Evolutionary conservation across 2,329 filamentous ascomycete species (phyloP).

Genomic region (Fusarium buharicum): DNA sequence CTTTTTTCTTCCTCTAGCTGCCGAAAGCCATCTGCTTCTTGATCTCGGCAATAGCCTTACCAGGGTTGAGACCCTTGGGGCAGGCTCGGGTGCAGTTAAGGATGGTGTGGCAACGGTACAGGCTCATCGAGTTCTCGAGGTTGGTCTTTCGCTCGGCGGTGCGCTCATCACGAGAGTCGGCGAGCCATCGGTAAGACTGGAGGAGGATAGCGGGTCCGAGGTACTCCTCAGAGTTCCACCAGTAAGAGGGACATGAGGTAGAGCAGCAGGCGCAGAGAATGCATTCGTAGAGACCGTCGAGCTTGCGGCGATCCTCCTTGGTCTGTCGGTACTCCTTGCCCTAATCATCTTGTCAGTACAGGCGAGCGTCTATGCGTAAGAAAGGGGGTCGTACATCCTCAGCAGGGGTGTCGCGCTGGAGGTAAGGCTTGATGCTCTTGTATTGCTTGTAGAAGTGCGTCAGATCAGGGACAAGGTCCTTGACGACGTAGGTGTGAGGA

Average conservation of each 20-base stretch:
- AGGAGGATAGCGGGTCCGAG: slow-evolving; percentile 95
- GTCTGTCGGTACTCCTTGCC: slow-evolving; percentile 92
- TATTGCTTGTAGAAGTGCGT: slow-evolving; percentile 99
- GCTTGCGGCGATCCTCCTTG: slow-evolving; percentile 92
- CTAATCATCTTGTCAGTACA: slow-evolving; percentile 56
- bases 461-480: slow-evolving; percentile 97
- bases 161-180: slow-evolving; percentile 92
- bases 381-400: slow-evolving; percentile 70
- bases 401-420: slow-evolving; percentile 87
- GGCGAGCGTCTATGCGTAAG: not conserved
- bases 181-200: slow-evolving; percentile 97
- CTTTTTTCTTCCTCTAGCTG: slow-evolving; percentile 33
- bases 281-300: slow-evolving; percentile 98
- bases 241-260: slow-evolving; percentile 99
- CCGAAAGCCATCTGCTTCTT: slow-evolving; percentile 91
- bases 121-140: slow-evolving; percentile 97
- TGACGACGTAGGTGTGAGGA: slow-evolving; percentile 98
- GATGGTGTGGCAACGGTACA: slow-evolving; percentile 99
- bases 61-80: slow-evolving; percentile 98
- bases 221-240: slow-evolving; percentile 99
- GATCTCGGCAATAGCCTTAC: slow-evolving; percentile 94
- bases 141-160: slow-evolving; percentile 87
- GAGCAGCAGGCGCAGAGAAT: slow-evolving; percentile 99
- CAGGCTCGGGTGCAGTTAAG: slow-evolving; percentile 98
- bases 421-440: slow-evolving; percentile 99